Evolutionary conservation across 2,329 filamentous ascomycete genomes (phyloP), one percentile per base, ranked within the genome.

Genomic region (Bipolaris oryzae): DNA sequence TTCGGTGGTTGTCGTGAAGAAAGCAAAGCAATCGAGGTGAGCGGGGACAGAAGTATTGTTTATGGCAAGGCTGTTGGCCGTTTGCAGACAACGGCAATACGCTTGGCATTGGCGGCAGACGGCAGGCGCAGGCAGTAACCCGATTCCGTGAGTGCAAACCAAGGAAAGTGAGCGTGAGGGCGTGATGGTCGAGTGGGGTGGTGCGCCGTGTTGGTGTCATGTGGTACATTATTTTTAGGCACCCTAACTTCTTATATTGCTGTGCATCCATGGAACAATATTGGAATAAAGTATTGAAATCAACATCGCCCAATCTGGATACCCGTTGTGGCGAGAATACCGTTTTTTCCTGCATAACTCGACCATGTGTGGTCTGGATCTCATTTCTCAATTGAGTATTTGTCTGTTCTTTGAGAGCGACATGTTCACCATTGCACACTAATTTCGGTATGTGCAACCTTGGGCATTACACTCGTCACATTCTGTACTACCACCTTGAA

Each of bases 121-220:
- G 23, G 20, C 38, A 41, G 49, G 54, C 37, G 20, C 38, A 41
- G 49, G 54, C 37, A 23, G 43, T 38, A 34, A 42, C 33, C 25
- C 33, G 33, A 15, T 38, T 47, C 28, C 20, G n/a, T 41, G 47
- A 33, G 34, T 21, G 37, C 37, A 21, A 23, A 41, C 46, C 28
- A 47, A 35, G 47, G 23, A 53, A 53, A 54, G 35, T 50, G 53
- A 45, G 53, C 42, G 60, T 63, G 64, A 63, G 63, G 51, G 58
- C 53, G 58, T 58, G 41, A 41, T 28, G 38, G 16, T 41, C 23
- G 53, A 34, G 48, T 41, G 47, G 37, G 46, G 53, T 31, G 43
- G 37, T 25, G 50, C 39, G 49, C 48, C 38, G 35, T 38, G 50
- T 47, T 44, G 52, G 45, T 45, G 51, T 47, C 38, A 50, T 43